Conservation (phyloP, 495 filamentous ascomycete species). For the Daldinia decipiens region DNA sequence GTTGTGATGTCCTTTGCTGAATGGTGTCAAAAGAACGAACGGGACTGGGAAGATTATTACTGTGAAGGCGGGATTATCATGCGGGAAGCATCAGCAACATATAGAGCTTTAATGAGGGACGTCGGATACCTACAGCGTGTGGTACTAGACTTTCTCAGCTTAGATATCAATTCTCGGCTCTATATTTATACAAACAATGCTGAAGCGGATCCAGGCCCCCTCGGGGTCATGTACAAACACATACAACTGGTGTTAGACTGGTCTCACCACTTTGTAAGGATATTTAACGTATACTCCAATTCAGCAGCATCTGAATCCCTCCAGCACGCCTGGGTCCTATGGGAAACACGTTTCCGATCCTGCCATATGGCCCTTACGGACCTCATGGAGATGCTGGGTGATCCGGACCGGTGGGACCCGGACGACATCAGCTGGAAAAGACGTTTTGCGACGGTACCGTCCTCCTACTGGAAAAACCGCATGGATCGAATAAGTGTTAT, state of each 20-base stretch:
- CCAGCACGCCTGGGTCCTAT: neutral
- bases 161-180: neutral
- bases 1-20: neutral
- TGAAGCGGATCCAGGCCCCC: neutral
- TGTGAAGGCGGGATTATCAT: constrained; percentile 22
- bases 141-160: constrained; percentile 22
- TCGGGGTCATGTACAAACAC: neutral
- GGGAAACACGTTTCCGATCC: neutral
- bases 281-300: neutral
- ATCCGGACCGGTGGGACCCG: neutral
- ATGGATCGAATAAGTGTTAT: constrained; percentile 22
- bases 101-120: constrained; percentile 17
- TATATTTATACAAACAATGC: neutral
- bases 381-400: constrained; percentile 17
- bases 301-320: fast-evolving
- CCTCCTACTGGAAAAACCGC: constrained; percentile 28
- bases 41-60: neutral
- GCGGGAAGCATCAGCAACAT: neutral
- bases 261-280: neutral
- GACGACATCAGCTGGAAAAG: constrained; percentile 29
- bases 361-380: neutral
- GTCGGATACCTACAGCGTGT: constrained; percentile 25
- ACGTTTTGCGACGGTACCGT: constrained; percentile 32
- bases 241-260: neutral
- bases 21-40: neutral